These are phyloP conservation scores for Dothideomycetidae sp. DNA, from an alignment of 2,329 filamentous ascomycete species.

Conservation along the genomic window DNA sequence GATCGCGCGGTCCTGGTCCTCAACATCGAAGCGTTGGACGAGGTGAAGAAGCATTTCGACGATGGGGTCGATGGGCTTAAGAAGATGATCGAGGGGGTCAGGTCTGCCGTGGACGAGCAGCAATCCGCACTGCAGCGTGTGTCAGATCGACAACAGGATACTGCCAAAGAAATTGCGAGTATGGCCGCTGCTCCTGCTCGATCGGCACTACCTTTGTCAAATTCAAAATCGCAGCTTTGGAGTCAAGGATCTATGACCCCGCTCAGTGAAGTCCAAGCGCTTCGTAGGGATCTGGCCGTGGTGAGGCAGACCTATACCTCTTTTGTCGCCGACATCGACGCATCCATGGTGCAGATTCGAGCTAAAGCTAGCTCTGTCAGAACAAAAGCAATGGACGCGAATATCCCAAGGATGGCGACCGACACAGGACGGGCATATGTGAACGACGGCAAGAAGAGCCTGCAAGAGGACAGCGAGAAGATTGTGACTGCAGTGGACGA, in stretches of 20 bases:
- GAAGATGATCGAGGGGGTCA: conserved; percentile 72
- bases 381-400: conserved; percentile 53
- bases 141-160: conserved; percentile 79
- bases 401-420: conserved; percentile 56
- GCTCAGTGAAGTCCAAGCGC: conserved; percentile 60
- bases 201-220: conserved; percentile 16
- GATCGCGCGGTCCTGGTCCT: conserved; percentile 89
- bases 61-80: conserved; percentile 73
- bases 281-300: conserved; percentile 79
- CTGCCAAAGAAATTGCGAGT: conserved; percentile 70
- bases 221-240: conserved; percentile 12
- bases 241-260: conserved; percentile 37
- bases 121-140: conserved; percentile 69
- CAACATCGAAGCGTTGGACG: conserved; percentile 84
- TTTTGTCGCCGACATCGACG: conserved; percentile 77
- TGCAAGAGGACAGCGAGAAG: conserved; percentile 76
- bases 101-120: conserved; percentile 71
- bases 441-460: conserved; percentile 68
- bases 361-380: conserved; percentile 73
- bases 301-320: conserved; percentile 85
- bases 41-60: conserved; percentile 92
- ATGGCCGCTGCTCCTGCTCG: conserved; percentile 37
- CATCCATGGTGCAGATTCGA: conserved; percentile 72
- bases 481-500: conserved; percentile 89
- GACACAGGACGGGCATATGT: conserved; percentile 78